Percentiles rank a stretch among this genome's conserved stretches.
Conservation (phyloP, 2,329 filamentous ascomycete species). For the Claviceps purpurea region DNA sequence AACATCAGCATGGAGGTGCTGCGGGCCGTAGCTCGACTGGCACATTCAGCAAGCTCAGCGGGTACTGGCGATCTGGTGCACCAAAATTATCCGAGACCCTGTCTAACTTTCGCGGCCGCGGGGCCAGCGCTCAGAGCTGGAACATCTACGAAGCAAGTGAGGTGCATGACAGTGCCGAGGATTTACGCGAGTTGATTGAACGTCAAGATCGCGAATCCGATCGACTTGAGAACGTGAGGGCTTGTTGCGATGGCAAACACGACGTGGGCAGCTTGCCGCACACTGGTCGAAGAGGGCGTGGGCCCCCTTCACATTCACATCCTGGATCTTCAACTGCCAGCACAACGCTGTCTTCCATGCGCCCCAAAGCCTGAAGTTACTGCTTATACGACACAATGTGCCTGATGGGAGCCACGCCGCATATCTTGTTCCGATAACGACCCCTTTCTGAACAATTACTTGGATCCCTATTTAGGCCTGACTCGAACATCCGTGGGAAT, state of each 20-base stretch:
- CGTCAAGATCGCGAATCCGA: constrained; percentile 64
- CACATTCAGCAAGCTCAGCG: constrained; percentile 45
- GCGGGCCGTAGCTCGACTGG: constrained; percentile 23
- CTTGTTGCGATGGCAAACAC: constrained; percentile 94
- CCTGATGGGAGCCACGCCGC: neutral
- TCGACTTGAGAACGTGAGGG: constrained; percentile 83
- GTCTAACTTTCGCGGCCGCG: constrained; percentile 39
- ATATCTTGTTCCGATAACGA: neutral
- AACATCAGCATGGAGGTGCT: constrained; percentile 18
- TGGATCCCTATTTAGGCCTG: neutral
- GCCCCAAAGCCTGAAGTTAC: constrained; percentile 19
- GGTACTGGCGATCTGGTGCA: constrained; percentile 40
- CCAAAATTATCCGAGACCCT: constrained; percentile 34
- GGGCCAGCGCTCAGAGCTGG: constrained; percentile 27
- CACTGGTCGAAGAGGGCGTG: constrained; percentile 31
- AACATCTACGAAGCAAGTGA: constrained; percentile 48
- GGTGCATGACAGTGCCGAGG: constrained; percentile 68
- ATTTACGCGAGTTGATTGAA: constrained; percentile 68
- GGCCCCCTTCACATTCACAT: constrained; percentile 22
- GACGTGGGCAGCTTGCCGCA: constrained; percentile 51
- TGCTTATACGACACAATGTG: neutral
- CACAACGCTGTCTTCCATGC: constrained; percentile 22
- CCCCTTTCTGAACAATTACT: neutral
- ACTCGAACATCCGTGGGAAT: neutral
- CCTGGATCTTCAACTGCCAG: constrained; percentile 23